A percentile compares a stretch with the other conserved stretches of the same genome.
phyloP scores from a whole-genome alignment of 1,139 yeast genomes.

The Pichia sp. region DNA sequence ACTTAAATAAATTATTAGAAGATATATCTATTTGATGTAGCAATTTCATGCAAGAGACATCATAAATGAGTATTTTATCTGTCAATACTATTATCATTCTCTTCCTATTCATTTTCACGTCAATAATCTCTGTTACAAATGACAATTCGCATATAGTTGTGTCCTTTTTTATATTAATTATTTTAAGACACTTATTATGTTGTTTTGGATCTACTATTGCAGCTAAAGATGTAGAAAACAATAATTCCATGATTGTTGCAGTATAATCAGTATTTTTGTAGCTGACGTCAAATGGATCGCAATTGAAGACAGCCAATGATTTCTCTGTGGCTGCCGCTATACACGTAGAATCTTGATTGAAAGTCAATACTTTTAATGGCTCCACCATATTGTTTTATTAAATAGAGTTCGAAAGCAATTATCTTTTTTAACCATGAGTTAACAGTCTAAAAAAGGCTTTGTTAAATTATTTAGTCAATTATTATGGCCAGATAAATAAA shows the following conservation, averaged over 20 bases:
- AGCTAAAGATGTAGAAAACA: conserved; percentile 79
- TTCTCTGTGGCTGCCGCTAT: conserved; percentile 71
- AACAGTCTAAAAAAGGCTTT: no score
- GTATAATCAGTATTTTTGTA: conserved; percentile 47
- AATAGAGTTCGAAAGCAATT: neutral
- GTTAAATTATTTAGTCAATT: no score
- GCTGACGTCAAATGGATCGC: conserved; percentile 86
- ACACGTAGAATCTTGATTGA: conserved; percentile 89
- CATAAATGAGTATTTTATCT: conserved; percentile 85
- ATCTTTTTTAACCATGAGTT: no score
- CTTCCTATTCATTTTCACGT: conserved; percentile 69
- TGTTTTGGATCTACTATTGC: conserved; percentile 70
- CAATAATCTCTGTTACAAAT: conserved; percentile 76
- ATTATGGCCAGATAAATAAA: no score
- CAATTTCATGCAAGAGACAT: conserved; percentile 79
- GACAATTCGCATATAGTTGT: conserved; percentile 69
- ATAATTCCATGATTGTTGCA: conserved; percentile 79
- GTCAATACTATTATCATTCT: conserved; percentile 73
- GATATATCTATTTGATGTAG: conserved; percentile 84
- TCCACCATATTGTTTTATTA: neutral
- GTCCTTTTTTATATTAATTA: conserved; percentile 56
- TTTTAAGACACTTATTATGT: conserved; percentile 35
- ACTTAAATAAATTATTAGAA: neutral
- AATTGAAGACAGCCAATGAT: conserved; percentile 82
- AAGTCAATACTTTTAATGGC: conserved; percentile 39